Percentiles rank a stretch among this genome's conserved stretches.
phyloP scores from a whole-genome alignment of 257 asterid genomes.

The Henckelia pumila region DNA sequence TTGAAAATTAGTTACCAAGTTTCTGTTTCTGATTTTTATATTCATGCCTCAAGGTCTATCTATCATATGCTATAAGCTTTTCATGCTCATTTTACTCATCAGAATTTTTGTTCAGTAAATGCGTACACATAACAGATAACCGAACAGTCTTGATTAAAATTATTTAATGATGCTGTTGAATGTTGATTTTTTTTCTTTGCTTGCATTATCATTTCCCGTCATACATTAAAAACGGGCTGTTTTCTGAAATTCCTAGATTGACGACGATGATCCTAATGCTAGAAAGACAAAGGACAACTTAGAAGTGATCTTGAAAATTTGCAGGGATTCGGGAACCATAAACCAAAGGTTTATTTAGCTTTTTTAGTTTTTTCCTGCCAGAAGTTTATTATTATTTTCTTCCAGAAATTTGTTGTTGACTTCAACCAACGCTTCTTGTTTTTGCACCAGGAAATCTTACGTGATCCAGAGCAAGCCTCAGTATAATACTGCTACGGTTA shows the following conservation, averaged over 20 bases:
- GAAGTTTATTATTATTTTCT: neutral
- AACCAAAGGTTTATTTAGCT: constrained; percentile 38
- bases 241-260: constrained; percentile 44
- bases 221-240: neutral
- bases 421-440: neutral
- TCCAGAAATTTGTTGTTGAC: neutral
- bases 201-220: neutral
- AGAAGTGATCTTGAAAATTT: constrained; percentile 61
- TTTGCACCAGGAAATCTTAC: constrained; percentile 67
- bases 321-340: constrained; percentile 84
- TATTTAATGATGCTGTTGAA: neutral
- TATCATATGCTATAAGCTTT: neutral
- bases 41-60: neutral
- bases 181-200: neutral
- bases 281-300: constrained; percentile 57
- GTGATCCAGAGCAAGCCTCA: constrained; percentile 49
- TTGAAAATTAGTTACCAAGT: neutral
- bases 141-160: neutral
- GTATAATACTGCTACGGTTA: constrained; percentile 54
- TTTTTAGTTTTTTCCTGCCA: constrained; percentile 1
- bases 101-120: neutral
- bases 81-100: neutral
- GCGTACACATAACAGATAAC: neutral
- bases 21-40: constrained; percentile 4
- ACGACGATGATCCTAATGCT: constrained; percentile 79